Evolutionary conservation across 2,329 filamentous ascomycete species (phyloP), one percentile per base, ranked within the genome.

Genomic region (Amphichorda felina): DNA sequence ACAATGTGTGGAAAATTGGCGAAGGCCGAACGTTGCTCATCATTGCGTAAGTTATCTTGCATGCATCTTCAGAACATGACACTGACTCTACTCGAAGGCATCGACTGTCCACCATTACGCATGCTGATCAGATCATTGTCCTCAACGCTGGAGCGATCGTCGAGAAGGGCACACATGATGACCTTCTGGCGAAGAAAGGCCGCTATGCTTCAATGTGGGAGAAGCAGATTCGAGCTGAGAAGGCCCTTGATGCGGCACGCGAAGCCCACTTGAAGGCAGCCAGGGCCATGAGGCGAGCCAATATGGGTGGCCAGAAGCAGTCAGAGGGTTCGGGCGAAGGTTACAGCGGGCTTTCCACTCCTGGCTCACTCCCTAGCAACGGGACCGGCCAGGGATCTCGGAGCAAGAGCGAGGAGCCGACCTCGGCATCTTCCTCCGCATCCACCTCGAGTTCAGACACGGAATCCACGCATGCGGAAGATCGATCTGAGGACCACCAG

Each of bases 11-110:
- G 39, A 85, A 74, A 11, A 75, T 96, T 32, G 84, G 85, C 13
- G 69, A 81, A 45, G 88, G 87, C 34, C 82, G 91, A 32, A 98
- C 91, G 1, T 80, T 95, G 64, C 74, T 98, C 41, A 87, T 96
- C 35, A 96, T 98, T 61, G 91, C 91, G 64, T 86, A 77, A 63
- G 73, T 70, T 30, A 24, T 16, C 26, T 19, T 28, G 30, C 21
- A 17, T 36, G 8, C 5, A n/a, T 18, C 14, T 35, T 4, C 18
- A 26, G 7, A 9, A 24, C 15, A 18, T 26, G 37, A 17, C 40
- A 18, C 48, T 54, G 39, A 54, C 39, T 29, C 30, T n/a, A 37
- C 14, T 6, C 25, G 11, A 41, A 77, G 72, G 35, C 86, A 94
- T 57, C 80, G 86, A 36, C 64, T 94, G 17, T 91, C 84, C 22